phyloP scores from a whole-genome alignment of 2,329 filamentous ascomycete genomes.

The Fusarium torulosum region DNA sequence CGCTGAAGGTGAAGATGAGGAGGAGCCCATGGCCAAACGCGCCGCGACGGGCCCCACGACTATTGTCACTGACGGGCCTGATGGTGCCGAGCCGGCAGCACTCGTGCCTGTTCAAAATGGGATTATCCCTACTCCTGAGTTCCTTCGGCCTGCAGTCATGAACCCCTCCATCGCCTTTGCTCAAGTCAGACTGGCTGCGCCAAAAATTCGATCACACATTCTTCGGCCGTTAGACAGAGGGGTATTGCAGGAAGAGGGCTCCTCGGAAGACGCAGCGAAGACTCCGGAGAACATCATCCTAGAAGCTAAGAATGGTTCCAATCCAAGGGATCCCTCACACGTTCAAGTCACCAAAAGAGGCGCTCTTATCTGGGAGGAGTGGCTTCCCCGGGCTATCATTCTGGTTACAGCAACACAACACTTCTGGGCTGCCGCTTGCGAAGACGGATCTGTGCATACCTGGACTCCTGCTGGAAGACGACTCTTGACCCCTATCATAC shows the following conservation, averaged over 20 bases:
- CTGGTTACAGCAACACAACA: slow-evolving; percentile 89
- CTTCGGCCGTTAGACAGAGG: slow-evolving; percentile 82
- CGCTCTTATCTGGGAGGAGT: slow-evolving; percentile 91
- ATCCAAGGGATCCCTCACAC: slow-evolving; percentile 83
- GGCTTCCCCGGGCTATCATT: slow-evolving; percentile 86
- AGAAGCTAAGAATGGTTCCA: slow-evolving; percentile 87
- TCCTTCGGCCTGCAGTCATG: slow-evolving; percentile 86
- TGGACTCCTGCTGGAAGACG: slow-evolving; percentile 95
- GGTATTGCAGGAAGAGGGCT: slow-evolving; percentile 64
- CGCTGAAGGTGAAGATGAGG: slow-evolving; percentile 81
- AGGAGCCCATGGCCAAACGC: slow-evolving; percentile 65
- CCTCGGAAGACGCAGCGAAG: slow-evolving; percentile 71
- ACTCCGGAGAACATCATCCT: slow-evolving; percentile 79
- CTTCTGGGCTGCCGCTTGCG: slow-evolving; percentile 93
- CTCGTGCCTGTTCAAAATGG: slow-evolving; percentile 70
- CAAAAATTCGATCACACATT: slow-evolving; percentile 86
- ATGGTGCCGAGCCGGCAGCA: slow-evolving; percentile 83
- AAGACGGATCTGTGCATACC: slow-evolving; percentile 89
- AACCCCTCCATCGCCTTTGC: slow-evolving; percentile 86
- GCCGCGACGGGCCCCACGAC: slow-evolving; percentile 76
- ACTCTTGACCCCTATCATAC: slow-evolving; percentile 83
- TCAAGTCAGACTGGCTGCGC: slow-evolving; percentile 87
- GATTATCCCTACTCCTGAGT: slow-evolving; percentile 79
- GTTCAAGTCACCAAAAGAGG: slow-evolving; percentile 86
- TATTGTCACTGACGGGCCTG: slow-evolving; percentile 80